Evolutionary conservation across 2,329 filamentous ascomycete genomes (phyloP), one percentile per base, ranked within the genome.

Genomic region (Fonsecaea multimorphosa): DNA sequence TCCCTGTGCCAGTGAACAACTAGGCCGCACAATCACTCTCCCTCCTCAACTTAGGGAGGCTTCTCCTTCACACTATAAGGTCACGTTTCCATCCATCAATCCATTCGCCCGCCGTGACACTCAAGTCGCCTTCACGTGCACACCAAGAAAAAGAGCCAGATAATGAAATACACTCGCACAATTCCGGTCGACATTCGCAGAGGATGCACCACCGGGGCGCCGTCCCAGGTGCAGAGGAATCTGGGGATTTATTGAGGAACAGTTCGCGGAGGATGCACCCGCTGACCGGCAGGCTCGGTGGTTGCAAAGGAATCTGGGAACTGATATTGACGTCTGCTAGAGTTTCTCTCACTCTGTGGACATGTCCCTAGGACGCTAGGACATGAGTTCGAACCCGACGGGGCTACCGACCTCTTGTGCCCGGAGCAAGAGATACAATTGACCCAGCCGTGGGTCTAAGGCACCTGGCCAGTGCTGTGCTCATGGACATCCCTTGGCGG

Each of bases 331-430:
- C n/a, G n/a, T n/a, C n/a, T n/a, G n/a, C n/a, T n/a, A n/a, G n/a
- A n/a, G n/a, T n/a, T n/a, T n/a, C n/a, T n/a, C n/a, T n/a, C n/a
- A n/a, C n/a, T n/a, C n/a, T n/a, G n/a, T n/a, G 14, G 36, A 38
- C 36, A 38, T 4, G 29, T 31, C 29, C 36, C 14, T 12, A 38
- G 36, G 34, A 16, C 11, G 14, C 36, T 31, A 19, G 40, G 40
- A 11, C n/a, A 7, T 19, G 38, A 46, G 38, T 58, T 58, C 24
- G 55, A 58, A 58, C 27, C 38, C 40, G 55, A 46, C 55, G 55
- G 29, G 38, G 19, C 46, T 49, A 31, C 8, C 8, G 3, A 31
- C 3, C 29, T 31, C 29, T 31, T 31, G 29, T 31, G 29, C 8
- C 29, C 29, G 3, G 3, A 8, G 8, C 3, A 31, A 4, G 29